Evolutionary conservation across 2,329 filamentous ascomycete species (phyloP).

Genomic region (Apiospora kogelbergensis): DNA sequence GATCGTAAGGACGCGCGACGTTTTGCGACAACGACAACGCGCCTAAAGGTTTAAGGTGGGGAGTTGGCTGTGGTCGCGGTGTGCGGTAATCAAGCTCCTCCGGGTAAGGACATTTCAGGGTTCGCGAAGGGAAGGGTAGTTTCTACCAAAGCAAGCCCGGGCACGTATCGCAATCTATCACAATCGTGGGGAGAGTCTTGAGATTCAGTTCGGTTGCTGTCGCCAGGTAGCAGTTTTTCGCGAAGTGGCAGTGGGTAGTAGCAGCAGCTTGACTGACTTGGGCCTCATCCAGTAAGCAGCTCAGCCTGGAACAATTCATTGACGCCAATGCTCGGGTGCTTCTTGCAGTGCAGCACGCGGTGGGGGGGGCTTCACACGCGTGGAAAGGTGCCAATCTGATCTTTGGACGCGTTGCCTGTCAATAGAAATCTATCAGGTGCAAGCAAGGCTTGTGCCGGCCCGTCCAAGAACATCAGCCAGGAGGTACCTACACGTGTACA

Average conservation of each 20-base stretch:
- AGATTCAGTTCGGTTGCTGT: not conserved
- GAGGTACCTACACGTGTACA: too few relatives aligned
- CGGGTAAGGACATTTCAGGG: not conserved
- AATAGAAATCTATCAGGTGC: not conserved
- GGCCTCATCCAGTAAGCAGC: not conserved
- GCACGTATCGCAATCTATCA: not conserved
- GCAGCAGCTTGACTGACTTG: not conserved
- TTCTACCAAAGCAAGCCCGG: not conserved
- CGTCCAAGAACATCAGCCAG: not conserved
- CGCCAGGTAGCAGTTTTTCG: not conserved
- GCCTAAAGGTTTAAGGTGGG: constrained; percentile 5
- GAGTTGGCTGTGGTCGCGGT: not conserved
- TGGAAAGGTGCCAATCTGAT: not conserved
- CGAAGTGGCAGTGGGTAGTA: not conserved
- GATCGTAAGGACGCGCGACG: constrained; percentile 4
- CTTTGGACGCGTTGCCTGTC: not conserved
- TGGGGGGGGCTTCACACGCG: not conserved
- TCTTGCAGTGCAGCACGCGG: not conserved
- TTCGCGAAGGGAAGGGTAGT: not conserved
- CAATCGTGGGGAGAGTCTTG: not conserved
- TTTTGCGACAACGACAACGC: constrained; percentile 11
- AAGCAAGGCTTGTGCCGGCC: not conserved
- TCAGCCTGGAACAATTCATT: not conserved
- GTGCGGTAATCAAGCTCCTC: constrained; percentile 2
- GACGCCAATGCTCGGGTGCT: not conserved